Conservation (phyloP, 306 rosid genomes). For the Parietaria judaica region DNA sequence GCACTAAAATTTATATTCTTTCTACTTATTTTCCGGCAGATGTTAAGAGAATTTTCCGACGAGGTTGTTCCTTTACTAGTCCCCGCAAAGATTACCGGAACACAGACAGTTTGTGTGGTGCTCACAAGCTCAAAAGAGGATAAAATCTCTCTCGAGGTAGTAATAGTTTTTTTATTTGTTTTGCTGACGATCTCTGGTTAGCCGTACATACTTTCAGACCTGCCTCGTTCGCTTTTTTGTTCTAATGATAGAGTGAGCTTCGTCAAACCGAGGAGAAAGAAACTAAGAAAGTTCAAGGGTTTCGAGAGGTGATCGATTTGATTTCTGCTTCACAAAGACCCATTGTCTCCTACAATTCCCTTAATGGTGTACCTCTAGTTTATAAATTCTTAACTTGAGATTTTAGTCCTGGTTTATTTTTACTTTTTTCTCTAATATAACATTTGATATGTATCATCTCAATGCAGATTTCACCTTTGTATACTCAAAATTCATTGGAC, state of each 20-base stretch:
- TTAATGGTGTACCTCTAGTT: conserved; percentile 65
- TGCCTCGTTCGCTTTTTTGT: background rate
- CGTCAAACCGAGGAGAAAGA: conserved; percentile 49
- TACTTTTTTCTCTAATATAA: conserved; percentile 21
- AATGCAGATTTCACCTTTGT: conserved; percentile 72
- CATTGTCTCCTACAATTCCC: conserved; percentile 79
- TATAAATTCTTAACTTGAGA: conserved; percentile 16
- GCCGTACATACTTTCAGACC: background rate
- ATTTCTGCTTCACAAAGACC: conserved; percentile 97
- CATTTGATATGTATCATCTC: background rate
- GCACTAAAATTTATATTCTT: background rate
- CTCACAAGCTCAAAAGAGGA: conserved; percentile 66
- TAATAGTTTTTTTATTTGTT: background rate
- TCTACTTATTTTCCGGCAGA: conserved; percentile 30
- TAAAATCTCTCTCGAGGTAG: conserved; percentile 64
- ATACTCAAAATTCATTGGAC: conserved; percentile 68
- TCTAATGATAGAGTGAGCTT: conserved; percentile 47
- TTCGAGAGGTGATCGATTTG: conserved; percentile 95
- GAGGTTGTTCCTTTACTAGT: conserved; percentile 57
- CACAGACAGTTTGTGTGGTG: conserved; percentile 48
- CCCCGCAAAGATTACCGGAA: conserved; percentile 48
- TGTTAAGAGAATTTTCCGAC: conserved; percentile 49
- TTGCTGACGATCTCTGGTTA: conserved; percentile 4
- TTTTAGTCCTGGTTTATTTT: conserved; percentile 1
- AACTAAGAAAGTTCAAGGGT: conserved; percentile 62